Evolutionary conservation across 352 stramenopile genomes (phyloP), one percentile per base, ranked within the genome.

Genomic region (Globisporangium heterothallicum): DNA sequence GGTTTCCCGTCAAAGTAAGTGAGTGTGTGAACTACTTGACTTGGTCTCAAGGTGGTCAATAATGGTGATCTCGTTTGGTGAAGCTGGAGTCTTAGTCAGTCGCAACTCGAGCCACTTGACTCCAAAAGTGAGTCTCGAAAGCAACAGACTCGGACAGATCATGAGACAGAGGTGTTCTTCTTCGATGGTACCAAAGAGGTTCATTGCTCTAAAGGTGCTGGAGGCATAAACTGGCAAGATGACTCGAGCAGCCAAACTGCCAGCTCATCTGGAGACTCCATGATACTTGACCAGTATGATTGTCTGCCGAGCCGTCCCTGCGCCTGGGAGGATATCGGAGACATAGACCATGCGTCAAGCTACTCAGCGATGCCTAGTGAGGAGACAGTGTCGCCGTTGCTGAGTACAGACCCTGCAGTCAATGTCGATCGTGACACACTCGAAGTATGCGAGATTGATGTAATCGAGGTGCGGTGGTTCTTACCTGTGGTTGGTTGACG

Each of bases 361-460:
- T 12, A 21, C n/a, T 21, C 34, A 10, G 14, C 24, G 18, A 29
- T 29, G 26, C 18, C 26, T 8, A 25, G 27, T 40, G 47, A 65
- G 61, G 25, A 51, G 44, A 48, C 54, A 49, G 36, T 50, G 64
- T 22, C 50, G n/a, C 34, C 40, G 27, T 21, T 53, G 3, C 42
- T 63, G 49, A 42, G 19, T 14, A 32, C 38, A 43, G 29, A 48
- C 14, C 55, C 71, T 49, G 40, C 36, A 22, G 56, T 45, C 24
- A 52, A 32, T 19, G 35, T 32, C 43, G 14, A 58, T 26, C 24
- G 2, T 13, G 38, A 18, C 0, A 43, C 58, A 3, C 32, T 87
- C 2, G 71, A 84, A 58, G 61, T 86, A 3, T 56, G 78, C 40
- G 78, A 86, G 64, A 45, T 49, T 35, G 76, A 90, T 26, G 22